phyloP scores from a whole-genome alignment of 495 filamentous ascomycete genomes.

The Aspergillus taichungensis region DNA sequence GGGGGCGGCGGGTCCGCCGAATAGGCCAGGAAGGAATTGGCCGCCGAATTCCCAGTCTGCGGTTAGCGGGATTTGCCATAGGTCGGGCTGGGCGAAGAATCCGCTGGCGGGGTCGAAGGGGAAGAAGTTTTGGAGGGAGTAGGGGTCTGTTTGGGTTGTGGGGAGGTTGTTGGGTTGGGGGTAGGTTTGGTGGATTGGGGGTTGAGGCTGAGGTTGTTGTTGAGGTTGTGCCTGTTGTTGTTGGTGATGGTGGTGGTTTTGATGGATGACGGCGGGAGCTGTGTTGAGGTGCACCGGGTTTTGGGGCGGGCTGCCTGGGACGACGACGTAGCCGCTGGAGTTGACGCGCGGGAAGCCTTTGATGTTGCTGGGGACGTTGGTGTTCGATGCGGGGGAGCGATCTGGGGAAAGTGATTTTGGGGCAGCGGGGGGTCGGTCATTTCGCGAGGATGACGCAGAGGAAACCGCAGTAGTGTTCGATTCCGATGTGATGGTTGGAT shows the following conservation, averaged over 20 bases:
- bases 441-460: neutral
- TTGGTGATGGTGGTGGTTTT: slow-evolving; percentile 1
- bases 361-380: slow-evolving; percentile 23
- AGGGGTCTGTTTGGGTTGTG: slow-evolving; percentile 8
- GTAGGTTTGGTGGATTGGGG: slow-evolving; percentile 1
- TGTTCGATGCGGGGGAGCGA: neutral
- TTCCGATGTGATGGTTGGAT: slow-evolving; percentile 4
- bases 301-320: slow-evolving; percentile 21
- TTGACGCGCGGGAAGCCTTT: slow-evolving; percentile 32
- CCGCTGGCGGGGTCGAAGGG: slow-evolving; percentile 19
- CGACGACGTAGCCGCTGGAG: slow-evolving; percentile 33
- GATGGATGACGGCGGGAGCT: neutral
- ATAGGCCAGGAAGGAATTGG: slow-evolving; percentile 23
- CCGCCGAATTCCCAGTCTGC: slow-evolving; percentile 30
- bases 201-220: neutral
- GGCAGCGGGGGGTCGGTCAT: neutral
- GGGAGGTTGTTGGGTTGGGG: slow-evolving; percentile 3
- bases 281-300: neutral
- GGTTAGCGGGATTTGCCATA: slow-evolving; percentile 32
- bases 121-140: slow-evolving; percentile 10
- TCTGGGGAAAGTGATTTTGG: neutral
- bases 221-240: slow-evolving; percentile 6
- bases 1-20: slow-evolving; percentile 11
- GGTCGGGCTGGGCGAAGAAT: slow-evolving; percentile 18
- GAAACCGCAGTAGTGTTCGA: slow-evolving; percentile 1